Percentiles rank a stretch among this genome's conserved stretches.
Conservation (phyloP, 1,284 basidiomycete genomes). For the Rhizopogon hawkerae region DNA sequence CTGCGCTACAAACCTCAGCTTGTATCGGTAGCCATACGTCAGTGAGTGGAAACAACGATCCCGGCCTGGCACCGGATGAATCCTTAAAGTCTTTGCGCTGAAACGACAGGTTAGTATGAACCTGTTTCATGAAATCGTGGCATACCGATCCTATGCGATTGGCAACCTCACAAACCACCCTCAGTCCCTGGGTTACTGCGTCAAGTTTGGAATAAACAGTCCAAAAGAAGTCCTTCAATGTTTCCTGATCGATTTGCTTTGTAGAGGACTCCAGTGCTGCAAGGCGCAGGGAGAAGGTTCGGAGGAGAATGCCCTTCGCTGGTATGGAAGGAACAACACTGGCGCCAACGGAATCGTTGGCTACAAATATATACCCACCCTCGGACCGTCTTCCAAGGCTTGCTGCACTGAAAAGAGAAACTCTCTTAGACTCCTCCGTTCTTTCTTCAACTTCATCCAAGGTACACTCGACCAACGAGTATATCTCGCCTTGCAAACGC, state of each 20-base stretch:
- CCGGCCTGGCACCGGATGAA: slow-evolving; percentile 65
- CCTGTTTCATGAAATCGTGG: slow-evolving; percentile 2
- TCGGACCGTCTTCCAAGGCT: slow-evolving; percentile 30
- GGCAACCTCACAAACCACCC: slow-evolving; percentile 88
- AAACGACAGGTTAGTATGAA: slow-evolving; percentile 7
- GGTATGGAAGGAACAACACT: slow-evolving; percentile 9
- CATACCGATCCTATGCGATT: slow-evolving; percentile 78
- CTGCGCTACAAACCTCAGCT: slow-evolving; percentile 55
- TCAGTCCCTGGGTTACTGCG: slow-evolving; percentile 89
- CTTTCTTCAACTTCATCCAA: slow-evolving; percentile 89
- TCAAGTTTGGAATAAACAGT: slow-evolving; percentile 95
- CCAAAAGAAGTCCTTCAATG: slow-evolving; percentile 94
- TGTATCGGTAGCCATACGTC: slow-evolving; percentile 94
- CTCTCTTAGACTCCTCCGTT: slow-evolving; percentile 61
- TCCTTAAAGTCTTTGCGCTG: slow-evolving; percentile 86
- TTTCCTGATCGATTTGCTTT: slow-evolving; percentile 73
- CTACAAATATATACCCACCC: slow-evolving; percentile 44
- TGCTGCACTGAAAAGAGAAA: slow-evolving; percentile 32
- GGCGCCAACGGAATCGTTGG: slow-evolving; percentile 20
- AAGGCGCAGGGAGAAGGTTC: slow-evolving; percentile 54
- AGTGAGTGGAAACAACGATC: slow-evolving; percentile 67
- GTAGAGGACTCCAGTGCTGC: slow-evolving; percentile 69
- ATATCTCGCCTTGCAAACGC: slow-evolving; percentile 80
- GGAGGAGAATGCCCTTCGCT: slow-evolving; percentile 23
- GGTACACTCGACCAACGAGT: slow-evolving; percentile 77